Conservation (phyloP, 352 stramenopile genomes). For the Phytophthora chlamydospora region DNA sequence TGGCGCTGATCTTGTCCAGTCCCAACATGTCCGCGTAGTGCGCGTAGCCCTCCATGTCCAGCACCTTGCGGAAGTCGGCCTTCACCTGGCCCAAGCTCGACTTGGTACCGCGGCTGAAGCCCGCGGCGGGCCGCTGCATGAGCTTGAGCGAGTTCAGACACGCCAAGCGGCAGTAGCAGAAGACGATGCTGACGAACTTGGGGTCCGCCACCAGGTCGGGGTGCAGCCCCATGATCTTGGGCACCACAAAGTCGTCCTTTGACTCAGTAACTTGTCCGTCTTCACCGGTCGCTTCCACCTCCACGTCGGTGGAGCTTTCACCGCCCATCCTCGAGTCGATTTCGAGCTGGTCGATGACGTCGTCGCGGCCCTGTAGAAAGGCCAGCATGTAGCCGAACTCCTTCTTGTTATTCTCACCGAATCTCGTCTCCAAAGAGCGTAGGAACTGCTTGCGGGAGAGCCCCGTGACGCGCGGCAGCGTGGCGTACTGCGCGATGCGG, state of each 20-base stretch:
- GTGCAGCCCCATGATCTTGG: slow-evolving; percentile 80
- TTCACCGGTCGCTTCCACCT: not conserved
- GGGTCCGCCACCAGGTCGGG: slow-evolving; percentile 77
- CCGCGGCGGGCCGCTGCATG: slow-evolving; percentile 55
- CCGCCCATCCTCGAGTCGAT: slow-evolving; percentile 44
- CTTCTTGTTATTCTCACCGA: slow-evolving; percentile 56
- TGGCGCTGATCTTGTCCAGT: slow-evolving; percentile 43
- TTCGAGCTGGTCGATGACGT: slow-evolving; percentile 71
- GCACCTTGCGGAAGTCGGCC: slow-evolving; percentile 77
- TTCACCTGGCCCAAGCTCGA: slow-evolving; percentile 87
- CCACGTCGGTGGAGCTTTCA: not conserved
- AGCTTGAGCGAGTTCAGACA: slow-evolving; percentile 88
- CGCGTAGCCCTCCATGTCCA: slow-evolving; percentile 75
- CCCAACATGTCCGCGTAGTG: slow-evolving; percentile 83
- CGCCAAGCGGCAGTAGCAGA: slow-evolving; percentile 82
- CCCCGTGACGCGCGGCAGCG: slow-evolving; percentile 71
- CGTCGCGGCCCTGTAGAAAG: slow-evolving; percentile 76
- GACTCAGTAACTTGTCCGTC: not conserved
- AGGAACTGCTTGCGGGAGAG: slow-evolving; percentile 84
- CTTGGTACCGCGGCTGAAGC: slow-evolving; percentile 61
- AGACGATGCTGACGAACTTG: slow-evolving; percentile 79
- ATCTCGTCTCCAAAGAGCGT: slow-evolving; percentile 70
- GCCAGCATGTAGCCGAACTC: slow-evolving; percentile 77
- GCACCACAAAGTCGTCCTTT: slow-evolving; percentile 50
- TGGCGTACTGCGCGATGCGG: slow-evolving; percentile 80